A percentile compares a stretch with the other conserved stretches of the same genome.
These are phyloP conservation scores for Cutaneotrichosporon dermatis DNA, from an alignment of 1,284 basidiomycete genomes.

Conservation along the genomic window DNA sequence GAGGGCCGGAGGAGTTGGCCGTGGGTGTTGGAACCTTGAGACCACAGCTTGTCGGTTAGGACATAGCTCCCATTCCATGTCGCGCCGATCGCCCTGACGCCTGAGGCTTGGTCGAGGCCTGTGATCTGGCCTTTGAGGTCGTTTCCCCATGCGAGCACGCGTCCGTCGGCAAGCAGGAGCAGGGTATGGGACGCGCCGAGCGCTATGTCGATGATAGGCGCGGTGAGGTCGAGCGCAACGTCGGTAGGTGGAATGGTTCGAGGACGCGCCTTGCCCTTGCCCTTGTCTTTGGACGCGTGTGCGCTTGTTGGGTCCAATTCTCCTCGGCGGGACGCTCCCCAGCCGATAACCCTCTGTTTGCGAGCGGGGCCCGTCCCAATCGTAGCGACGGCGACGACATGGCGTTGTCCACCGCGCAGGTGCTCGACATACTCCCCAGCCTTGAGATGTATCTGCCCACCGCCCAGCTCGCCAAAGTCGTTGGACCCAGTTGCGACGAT, in stretches of 20 bases:
- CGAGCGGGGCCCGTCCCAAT: not conserved
- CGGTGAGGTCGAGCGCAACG: slow-evolving; percentile 12
- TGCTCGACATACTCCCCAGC: slow-evolving; percentile 31
- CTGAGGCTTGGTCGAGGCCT: slow-evolving; percentile 41
- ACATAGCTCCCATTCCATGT: slow-evolving; percentile 81
- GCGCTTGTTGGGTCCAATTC: slow-evolving; percentile 44
- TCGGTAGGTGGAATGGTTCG: slow-evolving; percentile 19
- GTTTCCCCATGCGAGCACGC: slow-evolving; percentile 59
- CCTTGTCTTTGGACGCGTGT: slow-evolving; percentile 15
- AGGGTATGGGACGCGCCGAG: slow-evolving; percentile 70
- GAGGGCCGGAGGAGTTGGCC: slow-evolving; percentile 57
- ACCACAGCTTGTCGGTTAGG: slow-evolving; percentile 48
- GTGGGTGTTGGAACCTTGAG: slow-evolving; percentile 63
- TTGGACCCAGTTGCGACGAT: slow-evolving; percentile 75
- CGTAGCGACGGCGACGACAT: slow-evolving; percentile 57
- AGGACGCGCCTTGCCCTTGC: slow-evolving; percentile 21
- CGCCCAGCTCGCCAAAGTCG: slow-evolving; percentile 74
- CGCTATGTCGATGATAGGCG: slow-evolving; percentile 43
- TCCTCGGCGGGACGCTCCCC: slow-evolving; percentile 77
- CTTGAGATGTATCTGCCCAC: slow-evolving; percentile 42
- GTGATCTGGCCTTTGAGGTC: slow-evolving; percentile 65
- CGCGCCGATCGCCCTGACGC: slow-evolving; percentile 54
- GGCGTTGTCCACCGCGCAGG: slow-evolving; percentile 66
- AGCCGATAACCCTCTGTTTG: slow-evolving; percentile 58
- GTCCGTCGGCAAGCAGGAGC: slow-evolving; percentile 55